Base-by-base conservation (phyloP, 2,329 filamentous ascomycete genomes). In the Penicillium sp. region DNA sequence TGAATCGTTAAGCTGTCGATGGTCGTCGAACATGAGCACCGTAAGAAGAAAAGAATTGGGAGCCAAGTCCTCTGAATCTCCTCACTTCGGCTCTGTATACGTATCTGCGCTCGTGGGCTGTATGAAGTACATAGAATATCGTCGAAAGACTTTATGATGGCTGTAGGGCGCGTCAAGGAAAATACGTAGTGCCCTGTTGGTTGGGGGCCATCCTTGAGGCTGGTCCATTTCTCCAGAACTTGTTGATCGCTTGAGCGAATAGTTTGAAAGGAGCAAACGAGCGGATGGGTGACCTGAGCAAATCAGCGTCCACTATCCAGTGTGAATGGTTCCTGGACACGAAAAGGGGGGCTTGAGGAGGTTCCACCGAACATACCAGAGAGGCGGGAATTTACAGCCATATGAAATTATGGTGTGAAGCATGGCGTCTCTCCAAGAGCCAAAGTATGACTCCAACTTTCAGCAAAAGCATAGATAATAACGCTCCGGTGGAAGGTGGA, bases 291-390 rank as follows among this genome's bases (percentile, higher is more conserved):
- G 16, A 40, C 16, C 5, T 33, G 37, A 37, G 16, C 50, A 52
- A 52, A 52, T 52, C 50, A 52, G 39, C 36, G 37, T 27, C 13
- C 44, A 27, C 11, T n/a, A 16, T 47, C 37, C 6, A 46, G 43
- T n/a, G 43, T 51, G 35, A 22, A 52, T 52, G 39, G 55, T 56
- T 52, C 49, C 55, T 52, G 47, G 55, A 36, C 27, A 31, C 11
- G 50, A 56, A 56, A 43, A 49, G 49, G 55, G 27, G 27, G 24
- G 35, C 24, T 10, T 37, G 37, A 24, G 22, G 53, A 40, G 41
- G 50, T 52, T 24, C 50, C 50, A 52, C 50, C 47, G n/a, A 50
- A 50, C 54, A 56, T 56, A 39, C 55, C 55, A 51, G 49, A 52
- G 50, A 19, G 47, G 39, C 54, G 49, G 55, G 49, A 50, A 43